Evolutionary conservation across 306 rosid species (phyloP), one percentile per base, ranked within the genome.

Genomic region (Citrullus mucosospermus): DNA sequence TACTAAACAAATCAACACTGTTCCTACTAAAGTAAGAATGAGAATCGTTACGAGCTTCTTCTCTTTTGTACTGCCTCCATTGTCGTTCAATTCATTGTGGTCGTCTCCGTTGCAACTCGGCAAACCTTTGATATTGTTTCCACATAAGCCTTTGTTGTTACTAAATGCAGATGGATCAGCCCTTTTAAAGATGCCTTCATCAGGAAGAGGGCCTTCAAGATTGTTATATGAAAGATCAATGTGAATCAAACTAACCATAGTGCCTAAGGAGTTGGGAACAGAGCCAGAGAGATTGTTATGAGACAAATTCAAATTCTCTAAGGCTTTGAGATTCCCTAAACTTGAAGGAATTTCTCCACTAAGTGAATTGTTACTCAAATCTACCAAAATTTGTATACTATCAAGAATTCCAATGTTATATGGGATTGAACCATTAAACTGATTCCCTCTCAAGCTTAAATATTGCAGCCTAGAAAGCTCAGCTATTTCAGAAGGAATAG

Each of bases 291-390:
- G 80, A 63, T 82, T 78, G 44, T 89, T 87, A 79, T 76, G 87
- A 12, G 93, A 89, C 58, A 89, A 80, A 36, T 89, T 87, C 65
- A 87, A 76, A 76, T 80, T 89, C 75, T 84, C 82, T 78, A 89
- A 81, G 41, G n/a, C 78, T 20, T 61, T 41, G 62, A 89, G 88
- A 80, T 60, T 82, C 4, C 83, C 83, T 17, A 89, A 67, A 53
- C 56, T 20, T 22, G 65, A 1, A 51, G 91, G 89, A 69, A 89
- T 86, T 15, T 43, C 48, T 12, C 90, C 93, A 15, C 85, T 75
- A 17, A 89, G 57, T 16, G 85, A 81, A 73, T 89, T 89, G 82
- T 55, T 65, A 82, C 93, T 89, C 79, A 89, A 69, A 73, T 89
- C 91, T 25, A 85, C 77, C 57, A 73, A 77, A 14, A 54, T 83